Base-by-base conservation (phyloP, 2,329 filamentous ascomycete species). In the Ophiocordyceps robertsii region DNA sequence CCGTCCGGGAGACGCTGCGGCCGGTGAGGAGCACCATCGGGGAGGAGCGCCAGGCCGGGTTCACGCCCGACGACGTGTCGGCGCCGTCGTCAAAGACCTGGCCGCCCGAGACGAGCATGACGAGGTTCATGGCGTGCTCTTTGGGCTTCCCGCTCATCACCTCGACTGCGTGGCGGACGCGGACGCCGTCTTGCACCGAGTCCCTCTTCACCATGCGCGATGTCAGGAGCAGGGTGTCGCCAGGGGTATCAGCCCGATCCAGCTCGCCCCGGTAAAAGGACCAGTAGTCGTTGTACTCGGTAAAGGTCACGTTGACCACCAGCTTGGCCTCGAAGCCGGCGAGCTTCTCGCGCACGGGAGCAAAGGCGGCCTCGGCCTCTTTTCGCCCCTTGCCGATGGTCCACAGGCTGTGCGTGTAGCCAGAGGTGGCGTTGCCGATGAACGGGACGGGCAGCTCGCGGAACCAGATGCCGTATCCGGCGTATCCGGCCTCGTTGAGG, bases 401-500 rank as follows among this genome's bases (percentile, higher is more conserved):
- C 45, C 50, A 57, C 37, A 59, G 40, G 4, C 50, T 49, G 39
- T 59, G 57, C 2, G 42, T 41, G 39, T 59, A 59, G 2, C 56
- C 55, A 0, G 56, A 56, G 4, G 47, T 49, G 29, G 44, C 46
- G 41, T 54, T 51, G 19, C 40, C 47, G 37, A 58, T 42, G 29
- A 56, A 51, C 38, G 46, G 37, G 9, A 40, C 46, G 3, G 46
- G 51, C 16, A 44, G 52, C 43, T 54, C 51, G 16, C 50, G 51
- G 24, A 51, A 53, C 57, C 58, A 60, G 38, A 38, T 51, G 13
- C 42, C 50, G 43, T 58, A 55, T 12, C 57, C 54, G 2, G 52
- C 49, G 16, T 59, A 55, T 10, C 59, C 60, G 13, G 52, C 49
- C 17, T 56, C 49, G 39, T 49, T 54, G 12, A 66, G 54, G 9